Base-by-base conservation (phyloP, 2,329 filamentous ascomycete species). In the Colletotrichum orbiculare region DNA sequence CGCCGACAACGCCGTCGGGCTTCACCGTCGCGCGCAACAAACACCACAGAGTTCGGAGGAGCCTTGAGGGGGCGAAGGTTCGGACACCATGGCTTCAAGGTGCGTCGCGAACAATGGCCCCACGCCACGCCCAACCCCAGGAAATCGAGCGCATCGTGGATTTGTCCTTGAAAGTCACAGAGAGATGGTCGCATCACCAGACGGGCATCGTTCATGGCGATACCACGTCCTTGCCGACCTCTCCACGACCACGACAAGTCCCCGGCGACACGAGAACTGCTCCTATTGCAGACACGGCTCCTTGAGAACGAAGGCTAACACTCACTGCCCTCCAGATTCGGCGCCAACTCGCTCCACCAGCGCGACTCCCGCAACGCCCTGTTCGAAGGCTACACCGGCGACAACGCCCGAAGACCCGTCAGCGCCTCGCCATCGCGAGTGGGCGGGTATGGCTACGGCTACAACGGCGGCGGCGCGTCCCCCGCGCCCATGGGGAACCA, bases 321-420 rank as follows among this genome's bases (percentile, higher is more conserved):
- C 6, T 34, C n/a, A 8, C 25, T 17, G 2, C 25, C 11, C n/a
- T 67, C 52, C 47, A 91, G 90, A 81, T 92, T 92, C 77, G 84
- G 87, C 71, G 79, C 84, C 71, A 90, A 89, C 52, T 85, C 85
- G 69, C 86, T 93, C 67, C 91, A 93, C 77, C 91, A 93, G 81
- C 86, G 91, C 81, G 84, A 92, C 81, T 85, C 88, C 73, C 83
- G 91, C 73, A 90, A 87, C 74, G 89, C 89, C 69, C 87, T 94
- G 69, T 94, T 94, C 79, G 90, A 91, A 70, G 89, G 89, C 71
- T 94, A 93, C 78, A 88, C 85, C 68, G 77, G 77, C 69, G 76
- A 78, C 66, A 78, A 79, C 68, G 74, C 76, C 69, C 77, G 81
- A 67, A 75, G 80, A 57, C 75, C 79, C 50, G 76, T 76, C 70